Evolutionary conservation across 352 stramenopile species (phyloP).

Genomic region (Globisporangium cystogenes): DNA sequence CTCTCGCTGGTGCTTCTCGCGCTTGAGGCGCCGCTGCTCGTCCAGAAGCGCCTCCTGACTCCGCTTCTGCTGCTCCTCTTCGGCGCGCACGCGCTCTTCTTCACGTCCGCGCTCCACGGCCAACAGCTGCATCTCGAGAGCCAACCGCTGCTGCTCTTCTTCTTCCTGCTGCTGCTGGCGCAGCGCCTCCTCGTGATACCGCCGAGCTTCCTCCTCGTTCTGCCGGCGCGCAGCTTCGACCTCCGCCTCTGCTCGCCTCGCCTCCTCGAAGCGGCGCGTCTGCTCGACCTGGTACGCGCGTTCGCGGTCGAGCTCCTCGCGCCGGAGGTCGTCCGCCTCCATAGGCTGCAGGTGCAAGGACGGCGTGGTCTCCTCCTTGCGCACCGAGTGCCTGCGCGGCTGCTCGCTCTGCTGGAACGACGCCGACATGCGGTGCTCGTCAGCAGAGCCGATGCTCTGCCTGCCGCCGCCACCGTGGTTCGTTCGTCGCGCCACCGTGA

Average conservation of each 20-base stretch:
- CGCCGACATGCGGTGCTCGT: conserved; percentile 30
- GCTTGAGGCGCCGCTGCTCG: conserved; percentile 61
- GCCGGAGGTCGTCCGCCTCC: conserved; percentile 4
- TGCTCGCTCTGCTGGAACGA: conserved; percentile 10
- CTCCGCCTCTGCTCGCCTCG: conserved; percentile 15
- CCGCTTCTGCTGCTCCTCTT: conserved; percentile 23
- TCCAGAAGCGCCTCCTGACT: conserved; percentile 44
- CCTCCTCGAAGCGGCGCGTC: conserved; percentile 13
- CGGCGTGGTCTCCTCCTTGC: conserved; percentile 13
- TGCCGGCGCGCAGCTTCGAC: conserved; percentile 2
- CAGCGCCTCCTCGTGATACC: conserved; percentile 11
- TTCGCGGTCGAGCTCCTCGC: conserved; percentile 10
- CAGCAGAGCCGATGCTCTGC: conserved; percentile 32
- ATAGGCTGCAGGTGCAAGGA: conserved; percentile 6
- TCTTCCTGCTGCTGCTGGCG: conserved; percentile 15
- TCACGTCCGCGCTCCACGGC: conserved; percentile 25
- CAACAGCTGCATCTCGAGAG: conserved; percentile 20
- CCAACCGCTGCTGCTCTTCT: conserved; percentile 8
- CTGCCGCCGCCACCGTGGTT: conserved; percentile 29
- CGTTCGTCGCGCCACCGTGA: conserved; percentile 40
- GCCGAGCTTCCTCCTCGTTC: conserved; percentile 7
- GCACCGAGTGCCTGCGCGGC: conserved; percentile 19
- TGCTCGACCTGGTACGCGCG: conserved; percentile 13
- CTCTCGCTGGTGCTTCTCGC: conserved; percentile 60
- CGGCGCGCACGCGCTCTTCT: conserved; percentile 4